A percentile compares a stretch with the other conserved stretches of the same genome.
Conservation (phyloP, 2,329 filamentous ascomycete genomes). For the Cephalotrichum gorgonifer region DNA sequence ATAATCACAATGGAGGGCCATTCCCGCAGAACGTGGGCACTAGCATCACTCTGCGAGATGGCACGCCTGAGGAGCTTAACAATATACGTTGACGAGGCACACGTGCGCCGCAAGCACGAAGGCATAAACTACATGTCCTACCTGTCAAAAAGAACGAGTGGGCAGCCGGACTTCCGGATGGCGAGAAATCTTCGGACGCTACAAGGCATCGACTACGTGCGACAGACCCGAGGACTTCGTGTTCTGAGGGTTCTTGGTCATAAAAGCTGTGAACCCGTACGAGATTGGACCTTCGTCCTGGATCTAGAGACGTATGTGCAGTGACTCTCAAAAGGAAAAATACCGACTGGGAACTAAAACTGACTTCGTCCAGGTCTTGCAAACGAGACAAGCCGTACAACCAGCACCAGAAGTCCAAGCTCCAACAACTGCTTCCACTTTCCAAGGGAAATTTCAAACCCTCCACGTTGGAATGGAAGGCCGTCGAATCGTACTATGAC, state of each 20-base stretch:
- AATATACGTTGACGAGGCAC: constrained; percentile 28
- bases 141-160: constrained; percentile 16
- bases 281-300: constrained; percentile 18
- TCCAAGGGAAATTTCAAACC: not conserved
- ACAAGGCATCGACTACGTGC: constrained; percentile 33
- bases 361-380: not conserved
- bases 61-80: constrained; percentile 28
- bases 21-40: constrained; percentile 25
- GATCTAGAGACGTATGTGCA: constrained; percentile 8
- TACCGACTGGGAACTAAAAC: not conserved
- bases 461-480: not conserved
- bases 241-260: constrained; percentile 31
- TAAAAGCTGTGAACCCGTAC: constrained; percentile 12
- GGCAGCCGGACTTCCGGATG: constrained; percentile 28
- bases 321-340: not conserved
- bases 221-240: constrained; percentile 30
- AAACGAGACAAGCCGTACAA: not conserved
- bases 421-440: not conserved
- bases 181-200: constrained; percentile 25
- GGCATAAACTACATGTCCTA: constrained; percentile 10
- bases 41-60: constrained; percentile 22
- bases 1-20: constrained; percentile 16
- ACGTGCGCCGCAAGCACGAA: constrained; percentile 28
- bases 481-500: not conserved
- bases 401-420: not conserved